Base-by-base conservation (phyloP, 345 rosid genomes). In the Brassica carinata region DNA sequence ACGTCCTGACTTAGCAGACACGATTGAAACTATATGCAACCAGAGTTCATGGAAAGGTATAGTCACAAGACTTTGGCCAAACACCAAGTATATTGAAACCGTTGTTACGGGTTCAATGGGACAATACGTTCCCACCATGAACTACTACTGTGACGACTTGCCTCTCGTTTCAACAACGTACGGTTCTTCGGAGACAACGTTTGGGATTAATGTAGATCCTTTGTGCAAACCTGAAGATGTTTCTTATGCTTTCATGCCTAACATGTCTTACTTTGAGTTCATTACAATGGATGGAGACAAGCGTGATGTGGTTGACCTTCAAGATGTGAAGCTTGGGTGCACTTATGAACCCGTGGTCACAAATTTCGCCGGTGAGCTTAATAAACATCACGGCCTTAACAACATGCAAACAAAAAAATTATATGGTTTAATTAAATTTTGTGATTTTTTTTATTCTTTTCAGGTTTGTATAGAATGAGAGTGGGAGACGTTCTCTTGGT, bases 71-170 rank as follows among this genome's bases (percentile, higher is more conserved):
- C 77, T 94, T 1, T 94, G 97, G 97, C 98, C 97, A 38, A 83
- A 83, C 64, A 88, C 90, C 5, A 92, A 90, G 82, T 94, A 81
- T 80, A 85, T 94, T 77, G 98, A 94, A 71, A 93, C 91, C 33
- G 89, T 92, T 70, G 90, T 92, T 38, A 92, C 97, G 2, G 97
- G 97, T 57, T 89, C 97, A 10, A 94, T 94, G 98, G 97, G 92
- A 15, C 98, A 94, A 51, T 92, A 94, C 31, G 89, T 92, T 64
- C 87, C 94, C 0, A 85, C 83, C 11, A 89, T 94, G 48, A 91
- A 91, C 79, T 85, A 84, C 67, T 94, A 92, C 79, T 84, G 92
- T n/a, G 87, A 89, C 8, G 97, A 92, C 61, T 79, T 91, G 71
- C 98, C 98, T 53, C 75, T 94, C 23, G 83, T 92, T 78, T 94